Base-by-base conservation (phyloP, 2,329 filamentous ascomycete species). In the Niveomyces coronatus region DNA sequence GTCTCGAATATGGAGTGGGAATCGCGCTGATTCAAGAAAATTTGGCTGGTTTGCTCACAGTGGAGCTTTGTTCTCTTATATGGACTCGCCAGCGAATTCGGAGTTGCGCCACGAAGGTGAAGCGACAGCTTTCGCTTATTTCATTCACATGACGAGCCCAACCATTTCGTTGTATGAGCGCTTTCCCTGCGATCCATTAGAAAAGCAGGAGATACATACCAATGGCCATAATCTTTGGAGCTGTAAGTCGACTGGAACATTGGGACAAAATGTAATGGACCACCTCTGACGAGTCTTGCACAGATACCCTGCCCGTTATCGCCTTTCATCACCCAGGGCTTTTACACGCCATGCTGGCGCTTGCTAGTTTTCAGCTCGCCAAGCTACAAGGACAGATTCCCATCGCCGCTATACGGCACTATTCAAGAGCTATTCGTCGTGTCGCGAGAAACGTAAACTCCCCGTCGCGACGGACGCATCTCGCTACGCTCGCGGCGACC, bases 141-240 rank as follows among this genome's bases (percentile, higher is more conserved):
- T 95, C 56, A 78, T 96, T 32, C 82, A 86, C 48, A 82, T 91
- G 6, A 94, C 87, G 3, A 88, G 82, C 0, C 85, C 87, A 1
- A 83, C 76, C 47, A 75, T 96, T 53, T 94, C 88, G 1, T 71
- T 94, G 19, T 94, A 85, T 54, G 88, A 96, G 58, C 73, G 89
- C 37, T 79, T 88, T 55, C 79, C 84, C 3, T 72, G 79, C 39
- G 85, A 89, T 51, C 73, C 84, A 1, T 72, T 76, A 1, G 70
- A 79, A 19, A 53, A 52, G 31, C 50, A 50, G 6, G 68, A 83
- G 20, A 79, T 79, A 31, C 64, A 67, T 9, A 65, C 73, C 0
- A 69, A 76, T 8, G 74, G 82, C 33, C 76, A 79, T 49, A 74
- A 77, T 43, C 68, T 78, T 17, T 81, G 76, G 76, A 74, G 73